Evolutionary conservation across 257 asterid genomes (phyloP).

Genomic region (Fraxinus pennsylvanica): DNA sequence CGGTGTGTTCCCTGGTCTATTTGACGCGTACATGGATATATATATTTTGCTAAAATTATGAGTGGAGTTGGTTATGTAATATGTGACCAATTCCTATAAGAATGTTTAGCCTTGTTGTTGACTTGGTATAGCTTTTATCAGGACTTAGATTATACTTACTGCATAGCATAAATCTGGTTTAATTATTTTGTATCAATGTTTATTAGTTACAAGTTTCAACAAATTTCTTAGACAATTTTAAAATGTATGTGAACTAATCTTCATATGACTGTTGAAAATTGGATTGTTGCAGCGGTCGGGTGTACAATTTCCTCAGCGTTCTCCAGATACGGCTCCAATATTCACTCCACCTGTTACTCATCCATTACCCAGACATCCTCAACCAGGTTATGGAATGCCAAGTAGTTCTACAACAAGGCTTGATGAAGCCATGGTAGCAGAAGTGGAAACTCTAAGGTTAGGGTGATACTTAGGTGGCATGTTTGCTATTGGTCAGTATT

Average conservation of each 20-base stretch:
- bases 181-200: neutral
- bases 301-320: slow-evolving; percentile 64
- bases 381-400: slow-evolving; percentile 95
- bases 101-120: neutral
- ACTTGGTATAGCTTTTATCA: neutral
- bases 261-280: neutral
- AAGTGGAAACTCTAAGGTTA: slow-evolving; percentile 65
- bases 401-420: slow-evolving; percentile 84
- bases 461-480: slow-evolving; percentile 1
- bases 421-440: slow-evolving; percentile 87
- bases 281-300: slow-evolving; percentile 69
- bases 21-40: neutral
- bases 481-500: neutral
- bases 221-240: neutral
- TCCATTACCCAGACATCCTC: slow-evolving; percentile 55
- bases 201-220: neutral
- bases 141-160: neutral
- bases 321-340: slow-evolving; percentile 67
- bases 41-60: neutral
- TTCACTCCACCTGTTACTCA: slow-evolving; percentile 76
- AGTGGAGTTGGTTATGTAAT: neutral
- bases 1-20: neutral
- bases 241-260: neutral
- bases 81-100: neutral
- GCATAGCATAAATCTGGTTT: neutral